phyloP scores from a whole-genome alignment of 2,329 filamentous ascomycete species.

The Blastomyces gilchristii region DNA sequence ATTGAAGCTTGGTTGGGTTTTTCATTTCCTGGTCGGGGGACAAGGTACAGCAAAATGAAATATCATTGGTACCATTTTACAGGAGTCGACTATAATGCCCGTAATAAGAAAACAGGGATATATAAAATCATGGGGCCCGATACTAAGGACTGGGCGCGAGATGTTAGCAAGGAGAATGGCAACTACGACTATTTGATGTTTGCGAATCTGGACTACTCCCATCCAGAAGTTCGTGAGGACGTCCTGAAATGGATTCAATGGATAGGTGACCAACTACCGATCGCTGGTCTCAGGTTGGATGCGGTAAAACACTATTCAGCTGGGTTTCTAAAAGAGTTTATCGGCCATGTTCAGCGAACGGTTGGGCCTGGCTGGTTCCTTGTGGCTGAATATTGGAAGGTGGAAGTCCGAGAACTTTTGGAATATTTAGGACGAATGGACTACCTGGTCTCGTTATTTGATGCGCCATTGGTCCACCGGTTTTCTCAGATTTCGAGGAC shows the following conservation, averaged over 20 bases:
- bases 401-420: constrained; percentile 46
- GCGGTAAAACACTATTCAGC: constrained; percentile 63
- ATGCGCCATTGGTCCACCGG: constrained; percentile 58
- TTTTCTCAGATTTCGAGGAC: constrained; percentile 52
- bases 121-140: constrained; percentile 54
- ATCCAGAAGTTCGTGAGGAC: constrained; percentile 54
- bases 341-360: constrained; percentile 44
- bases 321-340: constrained; percentile 56
- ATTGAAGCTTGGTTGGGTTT: constrained; percentile 61
- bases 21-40: constrained; percentile 52
- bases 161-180: constrained; percentile 53
- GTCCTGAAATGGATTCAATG: constrained; percentile 58
- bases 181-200: constrained; percentile 65
- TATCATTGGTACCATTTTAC: constrained; percentile 60
- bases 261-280: constrained; percentile 50
- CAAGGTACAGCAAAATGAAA: constrained; percentile 50
- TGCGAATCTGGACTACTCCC: constrained; percentile 56
- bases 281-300: constrained; percentile 60
- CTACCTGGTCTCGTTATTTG: constrained; percentile 52
- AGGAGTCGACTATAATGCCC: constrained; percentile 56
- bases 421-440: constrained; percentile 50
- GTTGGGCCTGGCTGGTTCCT: constrained; percentile 50
- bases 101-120: constrained; percentile 48
- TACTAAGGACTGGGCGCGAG: constrained; percentile 53
- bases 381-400: constrained; percentile 61